Evolutionary conservation across 2,329 filamentous ascomycete genomes (phyloP).

Genomic region (Hypoxylon sp.): DNA sequence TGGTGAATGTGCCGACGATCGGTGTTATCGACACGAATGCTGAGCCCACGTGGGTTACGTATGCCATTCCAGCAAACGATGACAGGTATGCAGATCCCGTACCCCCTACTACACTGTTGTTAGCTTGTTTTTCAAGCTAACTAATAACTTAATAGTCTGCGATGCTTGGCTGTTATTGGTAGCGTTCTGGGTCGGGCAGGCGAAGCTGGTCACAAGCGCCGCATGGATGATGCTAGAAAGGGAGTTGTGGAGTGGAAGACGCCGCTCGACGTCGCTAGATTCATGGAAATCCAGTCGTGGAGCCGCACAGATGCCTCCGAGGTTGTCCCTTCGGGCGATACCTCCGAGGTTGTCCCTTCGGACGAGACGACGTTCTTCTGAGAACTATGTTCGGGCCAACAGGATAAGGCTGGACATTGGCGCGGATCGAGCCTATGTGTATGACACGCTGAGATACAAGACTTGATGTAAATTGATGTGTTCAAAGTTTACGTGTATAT

Average conservation of each 20-base stretch:
- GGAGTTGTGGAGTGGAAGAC: slow-evolving; percentile 74
- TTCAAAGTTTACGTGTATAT: neutral
- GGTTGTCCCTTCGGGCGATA: neutral
- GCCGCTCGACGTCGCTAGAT: slow-evolving; percentile 56
- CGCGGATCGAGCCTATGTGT: too few species aligned
- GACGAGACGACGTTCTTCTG: too few species aligned
- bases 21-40: slow-evolving; percentile 94
- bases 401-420: too few species aligned
- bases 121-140: slow-evolving; percentile 41
- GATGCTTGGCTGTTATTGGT: slow-evolving; percentile 82
- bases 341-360: neutral
- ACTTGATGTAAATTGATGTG: neutral
- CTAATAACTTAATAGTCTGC: slow-evolving; percentile 63
- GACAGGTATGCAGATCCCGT: slow-evolving; percentile 73
- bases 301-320: neutral
- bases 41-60: slow-evolving; percentile 93
- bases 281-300: slow-evolving; percentile 52
- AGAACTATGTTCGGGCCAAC: too few species aligned
- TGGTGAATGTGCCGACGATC: slow-evolving; percentile 91
- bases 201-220: slow-evolving; percentile 76
- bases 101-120: neutral
- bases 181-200: slow-evolving; percentile 89
- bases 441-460: neutral
- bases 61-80: slow-evolving; percentile 96
- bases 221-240: slow-evolving; percentile 70